Percentiles rank a stretch among this genome's conserved stretches.
phyloP scores from a whole-genome alignment of 371 early-diverging fungal genomes.

The Mucor indicus region DNA sequence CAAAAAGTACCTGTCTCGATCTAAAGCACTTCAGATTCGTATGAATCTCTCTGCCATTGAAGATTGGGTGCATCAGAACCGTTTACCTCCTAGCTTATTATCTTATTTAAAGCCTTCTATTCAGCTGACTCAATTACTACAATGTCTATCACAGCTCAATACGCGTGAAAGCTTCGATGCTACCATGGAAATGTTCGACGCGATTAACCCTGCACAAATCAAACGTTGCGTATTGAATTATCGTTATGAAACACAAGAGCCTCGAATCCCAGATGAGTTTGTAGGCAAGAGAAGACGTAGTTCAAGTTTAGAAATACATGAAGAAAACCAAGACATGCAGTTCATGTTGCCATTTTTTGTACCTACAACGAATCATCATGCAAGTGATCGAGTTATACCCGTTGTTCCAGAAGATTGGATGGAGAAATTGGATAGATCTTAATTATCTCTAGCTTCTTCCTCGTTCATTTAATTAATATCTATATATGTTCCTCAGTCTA shows the following conservation, averaged over 20 bases:
- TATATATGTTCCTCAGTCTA: too few species aligned
- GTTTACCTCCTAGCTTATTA: slow-evolving; percentile 37
- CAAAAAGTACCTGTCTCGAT: slow-evolving; percentile 70
- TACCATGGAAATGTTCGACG: slow-evolving; percentile 58
- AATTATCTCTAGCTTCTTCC: too few species aligned
- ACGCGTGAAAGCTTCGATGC: slow-evolving; percentile 69
- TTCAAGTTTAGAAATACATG: background rate
- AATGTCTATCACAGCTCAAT: slow-evolving; percentile 67
- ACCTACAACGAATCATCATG: slow-evolving; percentile 33
- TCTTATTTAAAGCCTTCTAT: slow-evolving; percentile 60
- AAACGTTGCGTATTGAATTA: slow-evolving; percentile 70
- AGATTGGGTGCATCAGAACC: slow-evolving; percentile 66
- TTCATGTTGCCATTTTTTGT: slow-evolving; percentile 55
- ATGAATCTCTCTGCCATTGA: slow-evolving; percentile 78
- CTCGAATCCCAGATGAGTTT: slow-evolving; percentile 62
- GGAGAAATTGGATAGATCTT: slow-evolving; percentile 45
- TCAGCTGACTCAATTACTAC: slow-evolving; percentile 80
- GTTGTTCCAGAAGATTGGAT: slow-evolving; percentile 51
- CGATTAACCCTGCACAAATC: slow-evolving; percentile 65
- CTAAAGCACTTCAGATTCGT: slow-evolving; percentile 78
- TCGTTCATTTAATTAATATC: too few species aligned
- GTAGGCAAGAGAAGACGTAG: slow-evolving; percentile 40
- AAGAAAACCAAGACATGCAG: slow-evolving; percentile 31
- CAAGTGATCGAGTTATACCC: slow-evolving; percentile 20
- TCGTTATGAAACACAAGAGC: slow-evolving; percentile 85